Base-by-base conservation (phyloP, 140 eudicot genomes). In the Anethum foeniculum region DNA sequence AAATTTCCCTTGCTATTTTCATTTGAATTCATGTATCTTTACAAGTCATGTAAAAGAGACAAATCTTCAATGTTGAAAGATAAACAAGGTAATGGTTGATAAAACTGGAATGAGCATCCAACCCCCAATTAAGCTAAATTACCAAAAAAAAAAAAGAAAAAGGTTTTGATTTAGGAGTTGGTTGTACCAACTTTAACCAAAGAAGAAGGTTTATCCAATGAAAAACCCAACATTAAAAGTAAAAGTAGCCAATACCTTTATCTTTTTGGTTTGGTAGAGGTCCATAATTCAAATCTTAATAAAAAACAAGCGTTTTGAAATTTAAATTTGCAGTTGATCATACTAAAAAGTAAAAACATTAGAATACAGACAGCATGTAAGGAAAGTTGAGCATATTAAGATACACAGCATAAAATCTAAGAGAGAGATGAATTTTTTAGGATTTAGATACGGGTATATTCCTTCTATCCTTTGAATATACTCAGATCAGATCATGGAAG, bases 371-470 rank as follows among this genome's bases (percentile, higher is more conserved):
- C 13, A 71, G 9, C 15, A 71, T 71, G 76, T 1, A 71, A 71
- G 8, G 75, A 41, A 72, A 73, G 54, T 43, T 73, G 54, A n/a
- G 14, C 43, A 73, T 41, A 23, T n/a, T 73, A 71, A 39, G 43
- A 73, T 11, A 39, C 43, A n/a, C 6, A 39, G 28, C 54, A 18
- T n/a, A 43, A 41, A 74, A 74, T 74, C 38, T 74, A 16, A 43
- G 28, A 6, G 43, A 30, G 56, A 74, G 43, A 10, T 44, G 56
- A 74, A 27, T 44, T 4, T 44, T 5, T 43, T 3, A 1, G 56
- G 54, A 74, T 38, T n/a, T 44, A n/a, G 78, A 30, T 74, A 41
- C 78, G 18, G 78, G 58, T 74, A 74, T 74, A 74, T 74, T 74
- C 56, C 16, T 41, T 25, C 34, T 18, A 60, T 25, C 16, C 69